phyloP scores from a whole-genome alignment of 257 asterid genomes.

The Rauvolfia tetraphylla region DNA sequence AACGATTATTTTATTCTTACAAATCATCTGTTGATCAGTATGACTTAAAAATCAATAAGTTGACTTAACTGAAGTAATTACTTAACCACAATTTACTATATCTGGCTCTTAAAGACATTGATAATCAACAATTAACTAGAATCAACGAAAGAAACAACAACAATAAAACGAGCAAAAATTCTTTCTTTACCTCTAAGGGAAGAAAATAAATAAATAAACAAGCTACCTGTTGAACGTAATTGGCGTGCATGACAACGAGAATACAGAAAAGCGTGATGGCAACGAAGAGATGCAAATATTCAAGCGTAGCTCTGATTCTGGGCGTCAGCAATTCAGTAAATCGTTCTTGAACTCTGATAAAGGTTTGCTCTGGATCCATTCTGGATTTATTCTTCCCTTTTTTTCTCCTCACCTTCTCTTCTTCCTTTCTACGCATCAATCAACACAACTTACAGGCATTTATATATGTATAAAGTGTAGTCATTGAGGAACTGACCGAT shows the following conservation, averaged over 20 bases:
- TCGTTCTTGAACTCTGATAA: constrained; percentile 93
- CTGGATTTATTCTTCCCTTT: neutral
- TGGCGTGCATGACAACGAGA: constrained; percentile 99
- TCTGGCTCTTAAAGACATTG: neutral
- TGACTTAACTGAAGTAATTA: neutral
- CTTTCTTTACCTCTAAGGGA: no score
- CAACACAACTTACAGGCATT: neutral
- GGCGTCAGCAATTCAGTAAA: constrained; percentile 87
- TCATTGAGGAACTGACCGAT: neutral
- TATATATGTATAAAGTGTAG: neutral
- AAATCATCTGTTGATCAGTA: neutral
- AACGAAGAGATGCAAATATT: constrained; percentile 69
- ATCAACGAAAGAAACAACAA: neutral
- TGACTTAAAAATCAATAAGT: neutral
- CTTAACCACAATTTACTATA: neutral
- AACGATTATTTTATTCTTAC: neutral
- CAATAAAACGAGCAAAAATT: no score
- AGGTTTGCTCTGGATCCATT: constrained; percentile 99
- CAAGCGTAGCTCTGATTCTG: constrained; percentile 73
- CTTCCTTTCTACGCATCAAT: neutral
- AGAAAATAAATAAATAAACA: no score
- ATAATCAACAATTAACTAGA: neutral
- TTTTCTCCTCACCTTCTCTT: neutral
- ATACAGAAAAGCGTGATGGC: constrained; percentile 87
- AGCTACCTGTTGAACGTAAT: constrained; percentile 99